phyloP scores from a whole-genome alignment of 129 eudicot genomes.

The Dittrichia graveolens region DNA sequence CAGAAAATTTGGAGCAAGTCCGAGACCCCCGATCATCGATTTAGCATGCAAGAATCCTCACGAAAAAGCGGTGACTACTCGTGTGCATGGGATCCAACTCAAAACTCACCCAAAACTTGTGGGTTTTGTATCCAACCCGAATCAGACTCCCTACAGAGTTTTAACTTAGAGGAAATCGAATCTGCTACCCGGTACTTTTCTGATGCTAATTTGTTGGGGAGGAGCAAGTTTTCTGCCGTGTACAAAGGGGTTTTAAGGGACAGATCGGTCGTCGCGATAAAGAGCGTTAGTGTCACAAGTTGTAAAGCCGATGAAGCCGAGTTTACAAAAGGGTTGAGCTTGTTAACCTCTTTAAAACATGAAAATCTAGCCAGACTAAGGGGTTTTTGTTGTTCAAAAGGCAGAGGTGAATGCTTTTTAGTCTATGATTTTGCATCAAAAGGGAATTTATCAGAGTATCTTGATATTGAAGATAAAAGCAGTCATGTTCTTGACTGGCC shows the following conservation, averaged over 20 bases:
- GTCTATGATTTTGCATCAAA: slow-evolving; percentile 75
- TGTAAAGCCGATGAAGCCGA: slow-evolving; percentile 87
- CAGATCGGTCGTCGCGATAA: slow-evolving; percentile 70
- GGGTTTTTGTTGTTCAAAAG: slow-evolving; percentile 83
- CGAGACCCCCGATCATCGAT: slow-evolving; percentile 60
- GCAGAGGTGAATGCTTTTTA: slow-evolving; percentile 82
- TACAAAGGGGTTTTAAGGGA: slow-evolving; percentile 74
- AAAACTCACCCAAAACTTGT: slow-evolving; percentile 26
- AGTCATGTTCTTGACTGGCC: slow-evolving; percentile 67
- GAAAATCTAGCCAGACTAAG: slow-evolving; percentile 63
- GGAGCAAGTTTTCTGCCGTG: slow-evolving; percentile 74
- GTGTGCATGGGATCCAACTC: slow-evolving; percentile 62
- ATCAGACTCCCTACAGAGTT: slow-evolving; percentile 40
- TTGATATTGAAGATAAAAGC: slow-evolving; percentile 51
- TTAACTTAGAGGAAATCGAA: slow-evolving; percentile 88
- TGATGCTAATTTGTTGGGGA: slow-evolving; percentile 70
- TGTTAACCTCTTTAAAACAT: slow-evolving; percentile 70
- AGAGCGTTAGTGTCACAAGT: slow-evolving; percentile 61
- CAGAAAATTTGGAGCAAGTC: slow-evolving; percentile 67
- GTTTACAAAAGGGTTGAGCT: slow-evolving; percentile 69
- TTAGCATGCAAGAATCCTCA: slow-evolving; percentile 51
- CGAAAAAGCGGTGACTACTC: slow-evolving; percentile 58
- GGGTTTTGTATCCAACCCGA: slow-evolving; percentile 24
- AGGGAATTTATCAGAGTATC: slow-evolving; percentile 60
- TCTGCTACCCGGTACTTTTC: slow-evolving; percentile 86